phyloP scores from a whole-genome alignment of 164 flowering plant species.

The Piper longum region DNA sequence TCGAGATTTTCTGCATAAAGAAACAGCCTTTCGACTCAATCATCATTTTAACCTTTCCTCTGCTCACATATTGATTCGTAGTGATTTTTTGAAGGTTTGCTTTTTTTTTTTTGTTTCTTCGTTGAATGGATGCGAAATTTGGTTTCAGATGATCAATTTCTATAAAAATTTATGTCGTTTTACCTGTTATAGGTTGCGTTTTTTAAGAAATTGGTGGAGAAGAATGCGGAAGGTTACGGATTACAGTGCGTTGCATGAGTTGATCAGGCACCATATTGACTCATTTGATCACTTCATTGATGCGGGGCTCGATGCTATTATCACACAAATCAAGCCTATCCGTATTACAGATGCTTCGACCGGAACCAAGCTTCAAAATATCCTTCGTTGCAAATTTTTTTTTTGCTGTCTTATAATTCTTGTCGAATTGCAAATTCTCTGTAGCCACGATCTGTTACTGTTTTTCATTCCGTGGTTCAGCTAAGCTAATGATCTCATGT shows the following conservation, averaged over 20 bases:
- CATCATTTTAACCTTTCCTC: too few species aligned
- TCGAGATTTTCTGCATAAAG: too few species aligned
- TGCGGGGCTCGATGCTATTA: conserved; percentile 34
- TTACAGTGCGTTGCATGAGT: conserved; percentile 31
- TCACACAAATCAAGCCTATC: conserved; percentile 34
- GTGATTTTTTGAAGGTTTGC: neutral
- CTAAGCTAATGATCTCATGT: neutral
- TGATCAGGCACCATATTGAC: conserved; percentile 60
- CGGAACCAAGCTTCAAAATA: conserved; percentile 40
- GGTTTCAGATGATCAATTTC: neutral
- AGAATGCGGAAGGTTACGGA: conserved; percentile 7
- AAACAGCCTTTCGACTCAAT: too few species aligned
- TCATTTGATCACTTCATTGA: conserved; percentile 61
- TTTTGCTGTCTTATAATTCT: neutral
- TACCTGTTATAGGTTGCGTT: too few species aligned
- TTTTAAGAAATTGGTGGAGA: neutral
- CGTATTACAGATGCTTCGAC: conserved; percentile 26
- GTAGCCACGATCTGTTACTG: too few species aligned
- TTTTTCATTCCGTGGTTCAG: too few species aligned
- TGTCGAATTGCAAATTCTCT: too few species aligned
- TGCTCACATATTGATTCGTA: too few species aligned
- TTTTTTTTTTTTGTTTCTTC: neutral
- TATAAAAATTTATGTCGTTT: too few species aligned
- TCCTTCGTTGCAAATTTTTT: conserved; percentile 32
- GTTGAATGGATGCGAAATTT: neutral